Conservation (phyloP, 805 yeast species). For the Lachancea nothofagi region DNA sequence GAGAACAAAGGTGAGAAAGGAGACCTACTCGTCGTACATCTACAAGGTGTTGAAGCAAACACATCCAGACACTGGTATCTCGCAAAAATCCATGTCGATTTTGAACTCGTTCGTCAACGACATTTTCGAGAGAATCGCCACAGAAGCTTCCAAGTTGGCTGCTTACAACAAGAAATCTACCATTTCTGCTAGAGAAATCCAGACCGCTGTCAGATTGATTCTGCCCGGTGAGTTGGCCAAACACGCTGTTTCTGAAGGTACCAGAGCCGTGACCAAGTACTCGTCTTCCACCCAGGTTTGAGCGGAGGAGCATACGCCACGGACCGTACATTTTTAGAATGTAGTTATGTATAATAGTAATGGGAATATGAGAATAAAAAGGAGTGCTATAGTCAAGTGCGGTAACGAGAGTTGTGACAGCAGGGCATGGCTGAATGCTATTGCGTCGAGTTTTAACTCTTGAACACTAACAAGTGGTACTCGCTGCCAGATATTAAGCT, state of each 20-base stretch:
- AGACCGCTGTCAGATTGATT: slow-evolving; percentile 96
- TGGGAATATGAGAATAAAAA: slow-evolving; percentile 6
- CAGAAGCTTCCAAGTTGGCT: slow-evolving; percentile 97
- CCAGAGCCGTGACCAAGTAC: slow-evolving; percentile 96
- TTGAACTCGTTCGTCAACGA: slow-evolving; percentile 98
- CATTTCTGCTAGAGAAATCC: slow-evolving; percentile 96
- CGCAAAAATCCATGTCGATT: slow-evolving; percentile 97
- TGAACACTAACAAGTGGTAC: no score
- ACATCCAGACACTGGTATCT: slow-evolving; percentile 99
- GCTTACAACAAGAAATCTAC: slow-evolving; percentile 98
- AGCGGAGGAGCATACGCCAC: slow-evolving; percentile 9
- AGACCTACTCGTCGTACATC: slow-evolving; percentile 95
- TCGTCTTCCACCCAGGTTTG: slow-evolving; percentile 55
- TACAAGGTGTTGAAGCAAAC: slow-evolving; percentile 98
- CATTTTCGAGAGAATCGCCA: slow-evolving; percentile 95
- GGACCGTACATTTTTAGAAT: background rate
- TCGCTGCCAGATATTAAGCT: no score
- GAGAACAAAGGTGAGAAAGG: slow-evolving; percentile 95
- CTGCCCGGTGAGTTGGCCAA: slow-evolving; percentile 98
- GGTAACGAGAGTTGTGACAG: no score
- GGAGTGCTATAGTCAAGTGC: no score
- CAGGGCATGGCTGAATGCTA: no score
- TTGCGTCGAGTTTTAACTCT: no score
- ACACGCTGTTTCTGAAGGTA: slow-evolving; percentile 98
- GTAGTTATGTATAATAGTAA: slow-evolving; percentile 7